Evolutionary conservation across 2,329 filamentous ascomycete species (phyloP), one percentile per base, ranked within the genome.

Genomic region (Scedosporium dehoogii): DNA sequence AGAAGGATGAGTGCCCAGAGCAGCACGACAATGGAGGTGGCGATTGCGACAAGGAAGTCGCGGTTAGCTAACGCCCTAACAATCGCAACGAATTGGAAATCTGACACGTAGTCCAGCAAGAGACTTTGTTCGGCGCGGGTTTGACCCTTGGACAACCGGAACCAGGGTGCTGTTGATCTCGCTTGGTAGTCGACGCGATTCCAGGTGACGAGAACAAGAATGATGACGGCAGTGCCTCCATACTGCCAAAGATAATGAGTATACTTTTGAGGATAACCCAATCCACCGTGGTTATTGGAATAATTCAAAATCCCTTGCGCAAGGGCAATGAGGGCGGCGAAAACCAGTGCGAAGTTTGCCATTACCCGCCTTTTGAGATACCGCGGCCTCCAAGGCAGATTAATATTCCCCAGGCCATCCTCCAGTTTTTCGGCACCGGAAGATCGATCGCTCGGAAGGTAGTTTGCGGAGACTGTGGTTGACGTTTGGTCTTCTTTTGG

Each of bases 241-340:
- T 75, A 74, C 59, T 75, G 71, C 71, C 74, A 77, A 27, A 75
- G 59, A 41, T 75, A 75, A 33, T 73, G 70, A 6, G 70, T 65
- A 16, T 64, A 65, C 21, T 67, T 61, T 33, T 67, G 65, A 0
- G 66, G 69, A 7, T 67, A 64, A 4, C 68, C 68, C 12, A 75
- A 64, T 0, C 73, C 73, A 10, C 66, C 66, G 48, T 72, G 70
- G 25, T 63, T 66, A 23, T 68, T 65, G 0, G 74, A 76, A 21
- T 73, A 60, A 33, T 69, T 68, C 9, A 72, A 67, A 21, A 72
- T 67, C 1, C 67, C 68, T 63, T 75, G 72, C 0, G 74, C 62
- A 2, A 67, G 67, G 6, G 69, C 68, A 12, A 73, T 63, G 1
- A 74, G 65, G 4, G 63, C 67, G 2, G 66, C 66, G 44, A 75